These are phyloP conservation scores for Leccinum incarnatum DNA, from an alignment of 768 basidiomycete species.

Conservation along the genomic window DNA sequence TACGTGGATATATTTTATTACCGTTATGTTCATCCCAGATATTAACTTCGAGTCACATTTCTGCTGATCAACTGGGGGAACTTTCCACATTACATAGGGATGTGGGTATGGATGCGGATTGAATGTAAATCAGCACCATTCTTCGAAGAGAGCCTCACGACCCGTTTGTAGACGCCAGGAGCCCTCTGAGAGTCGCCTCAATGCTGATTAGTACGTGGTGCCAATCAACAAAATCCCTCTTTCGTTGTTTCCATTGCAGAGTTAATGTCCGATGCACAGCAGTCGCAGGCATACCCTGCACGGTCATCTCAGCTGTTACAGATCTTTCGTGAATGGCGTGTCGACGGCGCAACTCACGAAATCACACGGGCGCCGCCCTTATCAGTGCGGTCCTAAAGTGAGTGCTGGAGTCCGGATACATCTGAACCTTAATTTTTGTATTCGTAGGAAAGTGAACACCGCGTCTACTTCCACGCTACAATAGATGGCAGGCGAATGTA, in stretches of 20 bases:
- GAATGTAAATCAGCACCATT: neutral
- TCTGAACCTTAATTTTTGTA: neutral
- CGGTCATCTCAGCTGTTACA: neutral
- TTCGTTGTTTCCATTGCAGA: neutral
- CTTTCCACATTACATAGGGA: constrained; percentile 9
- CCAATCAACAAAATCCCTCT: neutral
- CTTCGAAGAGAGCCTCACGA: neutral
- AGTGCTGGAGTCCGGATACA: neutral
- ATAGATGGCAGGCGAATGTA: neutral
- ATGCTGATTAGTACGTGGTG: constrained; percentile 5
- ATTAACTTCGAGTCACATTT: constrained; percentile 12
- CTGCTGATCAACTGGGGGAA: constrained; percentile 14
- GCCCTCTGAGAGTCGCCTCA: neutral
- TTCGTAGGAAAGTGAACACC: neutral
- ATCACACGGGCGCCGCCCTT: neutral
- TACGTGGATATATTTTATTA: constrained; percentile 31
- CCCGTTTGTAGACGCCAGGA: neutral
- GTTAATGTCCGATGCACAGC: constrained; percentile 1
- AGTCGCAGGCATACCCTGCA: neutral
- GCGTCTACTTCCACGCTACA: neutral
- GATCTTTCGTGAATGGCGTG: neutral
- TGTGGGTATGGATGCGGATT: constrained; percentile 1
- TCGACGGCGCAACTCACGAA: neutral
- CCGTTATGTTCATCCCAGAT: constrained; percentile 22
- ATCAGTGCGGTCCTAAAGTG: constrained; percentile 2